phyloP scores from a whole-genome alignment of 2,329 filamentous ascomycete species.

The Lecanoromycetidae sp. region DNA sequence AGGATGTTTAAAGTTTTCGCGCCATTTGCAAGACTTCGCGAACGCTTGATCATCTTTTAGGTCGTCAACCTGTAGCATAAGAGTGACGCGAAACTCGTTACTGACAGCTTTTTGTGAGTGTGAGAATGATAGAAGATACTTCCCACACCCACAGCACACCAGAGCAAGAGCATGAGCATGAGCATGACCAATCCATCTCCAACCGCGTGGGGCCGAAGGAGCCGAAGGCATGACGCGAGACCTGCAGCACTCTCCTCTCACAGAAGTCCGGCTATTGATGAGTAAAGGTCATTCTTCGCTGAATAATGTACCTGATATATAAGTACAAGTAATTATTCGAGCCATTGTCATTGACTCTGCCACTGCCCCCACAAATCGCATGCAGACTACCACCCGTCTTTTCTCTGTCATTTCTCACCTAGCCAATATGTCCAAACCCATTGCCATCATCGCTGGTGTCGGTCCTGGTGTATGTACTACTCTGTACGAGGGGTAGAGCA shows the following conservation, averaged over 20 bases:
- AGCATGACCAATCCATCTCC: too few relatives aligned
- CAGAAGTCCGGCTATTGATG: too few relatives aligned
- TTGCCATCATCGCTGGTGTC: slow-evolving; percentile 37
- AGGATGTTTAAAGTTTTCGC: neutral
- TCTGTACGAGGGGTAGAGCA: too few relatives aligned
- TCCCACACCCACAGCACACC: too few relatives aligned
- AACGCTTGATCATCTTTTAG: too few relatives aligned
- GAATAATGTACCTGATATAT: neutral
- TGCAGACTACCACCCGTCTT: slow-evolving; percentile 13
- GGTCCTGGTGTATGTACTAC: slow-evolving; percentile 27
- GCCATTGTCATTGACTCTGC: neutral
- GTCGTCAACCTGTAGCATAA: too few relatives aligned
- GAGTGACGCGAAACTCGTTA: too few relatives aligned
- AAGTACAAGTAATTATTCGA: neutral
- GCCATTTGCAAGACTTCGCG: too few relatives aligned
- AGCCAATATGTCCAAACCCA: slow-evolving; percentile 12
- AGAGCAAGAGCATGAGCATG: too few relatives aligned
- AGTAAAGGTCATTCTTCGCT: neutral
- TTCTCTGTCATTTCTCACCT: slow-evolving; percentile 6
- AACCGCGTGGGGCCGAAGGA: too few relatives aligned
- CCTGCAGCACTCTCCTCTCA: neutral
- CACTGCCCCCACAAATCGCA: neutral
- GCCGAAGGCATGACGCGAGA: neutral
- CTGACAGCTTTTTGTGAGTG: too few relatives aligned
- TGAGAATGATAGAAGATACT: too few relatives aligned